These are phyloP conservation scores for Talaromyces sp. DNA, from an alignment of 2,329 filamentous ascomycete species.

Conservation along the genomic window DNA sequence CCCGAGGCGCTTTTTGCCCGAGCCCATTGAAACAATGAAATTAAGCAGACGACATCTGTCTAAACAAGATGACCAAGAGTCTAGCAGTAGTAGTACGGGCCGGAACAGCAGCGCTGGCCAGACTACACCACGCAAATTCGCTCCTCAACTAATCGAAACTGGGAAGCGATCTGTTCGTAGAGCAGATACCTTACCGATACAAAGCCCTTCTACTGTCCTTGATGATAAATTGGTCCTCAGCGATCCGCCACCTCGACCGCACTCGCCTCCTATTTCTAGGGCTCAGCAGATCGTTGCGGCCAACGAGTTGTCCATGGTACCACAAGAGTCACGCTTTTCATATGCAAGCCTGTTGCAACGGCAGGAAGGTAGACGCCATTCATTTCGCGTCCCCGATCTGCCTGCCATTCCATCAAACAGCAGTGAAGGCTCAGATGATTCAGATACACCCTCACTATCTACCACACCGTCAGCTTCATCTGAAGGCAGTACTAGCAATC, in stretches of 20 bases:
- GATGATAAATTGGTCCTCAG: constrained; percentile 54
- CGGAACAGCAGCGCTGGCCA: background rate
- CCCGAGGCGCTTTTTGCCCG: constrained; percentile 30
- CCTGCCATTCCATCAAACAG: constrained; percentile 62
- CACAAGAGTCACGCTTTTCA: constrained; percentile 44
- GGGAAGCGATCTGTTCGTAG: constrained; percentile 67
- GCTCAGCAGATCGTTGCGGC: constrained; percentile 9
- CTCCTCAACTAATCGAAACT: constrained; percentile 78
- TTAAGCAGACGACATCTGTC: constrained; percentile 30
- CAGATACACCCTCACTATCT: constrained; percentile 45
- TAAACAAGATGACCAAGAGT: constrained; percentile 23
- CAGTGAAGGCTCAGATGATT: constrained; percentile 46
- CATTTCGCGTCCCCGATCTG: constrained; percentile 59
- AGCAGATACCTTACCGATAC: constrained; percentile 56
- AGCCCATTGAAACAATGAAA: constrained; percentile 32
- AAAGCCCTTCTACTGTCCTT: constrained; percentile 62
- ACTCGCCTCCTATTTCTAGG: constrained; percentile 37
- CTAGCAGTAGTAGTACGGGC: constrained; percentile 33
- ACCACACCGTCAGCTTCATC: constrained; percentile 32
- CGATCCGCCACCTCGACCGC: background rate
- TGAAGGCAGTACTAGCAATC: constrained; percentile 33
- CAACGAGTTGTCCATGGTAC: constrained; percentile 20
- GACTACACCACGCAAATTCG: constrained; percentile 53
- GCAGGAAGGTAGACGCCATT: constrained; percentile 47
- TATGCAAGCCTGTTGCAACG: constrained; percentile 41